These are phyloP conservation scores for Colletotrichum brevisporum DNA, from an alignment of 2,329 filamentous ascomycete genomes.

Conservation along the genomic window DNA sequence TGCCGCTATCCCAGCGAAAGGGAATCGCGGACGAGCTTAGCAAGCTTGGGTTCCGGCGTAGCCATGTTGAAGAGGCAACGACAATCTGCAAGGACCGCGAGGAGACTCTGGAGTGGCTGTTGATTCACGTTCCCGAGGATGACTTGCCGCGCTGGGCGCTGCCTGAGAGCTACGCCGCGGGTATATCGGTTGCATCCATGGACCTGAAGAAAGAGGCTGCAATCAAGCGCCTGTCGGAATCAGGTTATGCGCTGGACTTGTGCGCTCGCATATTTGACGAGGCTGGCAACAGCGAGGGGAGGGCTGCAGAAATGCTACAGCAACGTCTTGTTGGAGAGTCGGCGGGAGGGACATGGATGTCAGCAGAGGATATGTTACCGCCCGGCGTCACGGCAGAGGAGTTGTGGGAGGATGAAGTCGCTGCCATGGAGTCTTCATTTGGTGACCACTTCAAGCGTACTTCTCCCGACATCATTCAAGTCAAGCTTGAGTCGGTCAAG, in stretches of 20 bases:
- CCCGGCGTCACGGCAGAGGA: conserved; percentile 64
- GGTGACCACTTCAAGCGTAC: conserved; percentile 77
- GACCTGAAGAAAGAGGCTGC: conserved; percentile 86
- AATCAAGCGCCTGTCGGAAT: conserved; percentile 84
- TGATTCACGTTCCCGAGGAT: conserved; percentile 97
- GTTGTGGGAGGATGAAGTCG: conserved; percentile 88
- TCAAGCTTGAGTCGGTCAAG: conserved; percentile 72
- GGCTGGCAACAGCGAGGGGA: conserved; percentile 78
- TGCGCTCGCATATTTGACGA: conserved; percentile 84
- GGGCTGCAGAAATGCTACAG: conserved; percentile 86
- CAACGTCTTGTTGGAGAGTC: conserved; percentile 47
- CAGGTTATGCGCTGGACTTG: conserved; percentile 88
- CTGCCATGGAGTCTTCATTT: conserved; percentile 87
- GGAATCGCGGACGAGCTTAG: conserved; percentile 80
- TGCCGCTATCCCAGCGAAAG: conserved; percentile 70
- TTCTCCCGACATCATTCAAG: conserved; percentile 76
- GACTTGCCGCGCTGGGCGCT: conserved; percentile 94
- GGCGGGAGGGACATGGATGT: conserved; percentile 29
- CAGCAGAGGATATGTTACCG: conserved; percentile 35
- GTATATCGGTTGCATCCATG: conserved; percentile 86
- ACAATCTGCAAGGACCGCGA: conserved; percentile 91
- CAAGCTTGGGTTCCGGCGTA: conserved; percentile 87
- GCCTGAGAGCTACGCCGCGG: conserved; percentile 91
- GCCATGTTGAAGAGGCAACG: conserved; percentile 90
- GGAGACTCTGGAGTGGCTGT: conserved; percentile 94